These are phyloP conservation scores for Diaporthe sp. DNA, from an alignment of 2,329 filamentous ascomycete species.

Conservation along the genomic window DNA sequence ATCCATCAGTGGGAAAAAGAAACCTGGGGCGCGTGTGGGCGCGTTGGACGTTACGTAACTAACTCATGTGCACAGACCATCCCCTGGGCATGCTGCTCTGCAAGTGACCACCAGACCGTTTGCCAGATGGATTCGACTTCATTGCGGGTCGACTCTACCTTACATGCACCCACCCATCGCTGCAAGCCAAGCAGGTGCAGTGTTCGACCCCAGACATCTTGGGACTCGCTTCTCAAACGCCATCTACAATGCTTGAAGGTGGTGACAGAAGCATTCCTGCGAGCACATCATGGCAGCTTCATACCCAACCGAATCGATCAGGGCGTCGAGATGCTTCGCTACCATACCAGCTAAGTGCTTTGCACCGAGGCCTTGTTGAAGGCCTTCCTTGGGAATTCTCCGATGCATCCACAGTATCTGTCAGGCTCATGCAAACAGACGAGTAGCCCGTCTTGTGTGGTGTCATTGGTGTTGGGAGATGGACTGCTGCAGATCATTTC, in stretches of 20 bases:
- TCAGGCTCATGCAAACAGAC: neutral
- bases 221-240: neutral
- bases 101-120: neutral
- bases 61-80: neutral
- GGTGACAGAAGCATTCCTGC: neutral
- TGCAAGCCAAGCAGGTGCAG: neutral
- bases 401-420: neutral
- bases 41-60: constrained; percentile 8
- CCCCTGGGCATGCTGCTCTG: neutral
- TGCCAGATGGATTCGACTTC: neutral
- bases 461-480: neutral
- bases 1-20: neutral
- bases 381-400: neutral
- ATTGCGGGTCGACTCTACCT: too few species aligned
- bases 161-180: neutral
- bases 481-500: constrained; percentile 6
- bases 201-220: neutral
- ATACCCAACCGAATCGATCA: neutral
- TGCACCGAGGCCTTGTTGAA: neutral
- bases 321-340: neutral
- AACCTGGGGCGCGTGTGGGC: too few species aligned
- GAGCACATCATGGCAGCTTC: neutral
- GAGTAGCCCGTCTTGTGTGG: neutral
- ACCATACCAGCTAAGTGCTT: too few species aligned
- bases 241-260: neutral